Evolutionary conservation across 257 asterid species (phyloP), one percentile per base, ranked within the genome.

Genomic region (Verbascum thapsus): DNA sequence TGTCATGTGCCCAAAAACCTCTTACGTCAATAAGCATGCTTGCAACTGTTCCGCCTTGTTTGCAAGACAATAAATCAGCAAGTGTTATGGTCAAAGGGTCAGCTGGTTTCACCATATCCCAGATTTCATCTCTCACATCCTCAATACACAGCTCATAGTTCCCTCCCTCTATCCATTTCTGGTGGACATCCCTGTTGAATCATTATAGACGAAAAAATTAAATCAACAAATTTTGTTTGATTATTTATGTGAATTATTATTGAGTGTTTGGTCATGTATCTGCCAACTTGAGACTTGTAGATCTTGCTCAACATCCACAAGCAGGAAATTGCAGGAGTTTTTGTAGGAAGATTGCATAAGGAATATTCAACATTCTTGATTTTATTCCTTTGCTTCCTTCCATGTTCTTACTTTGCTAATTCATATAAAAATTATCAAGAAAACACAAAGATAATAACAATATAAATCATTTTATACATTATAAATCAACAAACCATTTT

Each of bases 1-100:
- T 94, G 78, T 94, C 99, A 59, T 94, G 99, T 26, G 99, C 98
- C 99, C 99, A 94, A 77, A 94, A 94, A 26, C 99, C 96, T 0
- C 95, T 91, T 26, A 94, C 99, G 56, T 90, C 99, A 48, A 90
- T 81, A 16, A 94, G 96, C 99, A 94, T 94, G 83, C 99, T 90
- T 17, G 99, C 99, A 12, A 94, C 98, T 0, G 95, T 94, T 48
- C 99, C 95, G 8, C 99, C 99, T 68, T 90, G 96, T 69, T 94
- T 90, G 81, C 96, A 94, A 20, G 75, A 77, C 8, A 94, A 84
- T 56, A 94, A 79, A 85, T 94, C 96, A 10, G 87, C 80, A 52
- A 90, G 80, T 17, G 92, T 75, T 75, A 87, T 83, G 58, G 61
- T 81, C 85, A 94, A 76, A 15, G 90, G 83, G 56, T 90, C 95